Base-by-base conservation (phyloP, 2,329 filamentous ascomycete genomes). In the Mycosphaerella sp. region DNA sequence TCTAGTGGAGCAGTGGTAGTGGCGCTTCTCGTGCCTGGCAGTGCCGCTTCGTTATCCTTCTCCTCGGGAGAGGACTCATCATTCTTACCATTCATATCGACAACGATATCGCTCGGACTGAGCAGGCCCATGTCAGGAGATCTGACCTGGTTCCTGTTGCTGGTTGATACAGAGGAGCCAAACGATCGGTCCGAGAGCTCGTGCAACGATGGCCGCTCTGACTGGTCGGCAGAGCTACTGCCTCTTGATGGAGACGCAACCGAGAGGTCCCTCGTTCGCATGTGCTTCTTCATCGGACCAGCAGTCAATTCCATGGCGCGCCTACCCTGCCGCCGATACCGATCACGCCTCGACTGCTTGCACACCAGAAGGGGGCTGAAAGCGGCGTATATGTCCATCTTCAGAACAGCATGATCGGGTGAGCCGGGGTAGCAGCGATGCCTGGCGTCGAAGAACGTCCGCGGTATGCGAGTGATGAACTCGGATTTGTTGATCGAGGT, bases 371-470 rank as follows among this genome's bases (percentile, higher is more conserved):
- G 65, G 6, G 70, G 67, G 45, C 68, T 69, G 54, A 78, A 78
- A 32, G 77, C 73, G 40, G 71, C 70, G 54, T 76, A 73, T 46
- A 77, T 75, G 41, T 72, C 70, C 11, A 70, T 70, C 3, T 69
- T 70, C 23, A 78, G 63, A 9, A 74, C 68, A 11, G 69, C 69
- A 51, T 77, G 74, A 58, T 77, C 74, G 1, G 72, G 72, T 40
- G 73, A 76, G 31, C 71, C 70, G 12, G 67, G 66, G 53, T 74
- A 74, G 29, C 71, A 71, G 23, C 73, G 69, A 54, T 77, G 70
- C 2, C 71, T 70, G 23, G 70, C 67, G 26, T 60, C 71, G 67
- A 77, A 75, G 65, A 78, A 76, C 9, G 70, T 72, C 11, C 75
- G 59, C 0, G 75, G 74, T 1, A 72, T 69, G 12, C 70, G 69